Percentiles rank a stretch among this genome's conserved stretches.
Conservation (phyloP, 2,329 filamentous ascomycete species). For the Lecanicillium sp. region DNA sequence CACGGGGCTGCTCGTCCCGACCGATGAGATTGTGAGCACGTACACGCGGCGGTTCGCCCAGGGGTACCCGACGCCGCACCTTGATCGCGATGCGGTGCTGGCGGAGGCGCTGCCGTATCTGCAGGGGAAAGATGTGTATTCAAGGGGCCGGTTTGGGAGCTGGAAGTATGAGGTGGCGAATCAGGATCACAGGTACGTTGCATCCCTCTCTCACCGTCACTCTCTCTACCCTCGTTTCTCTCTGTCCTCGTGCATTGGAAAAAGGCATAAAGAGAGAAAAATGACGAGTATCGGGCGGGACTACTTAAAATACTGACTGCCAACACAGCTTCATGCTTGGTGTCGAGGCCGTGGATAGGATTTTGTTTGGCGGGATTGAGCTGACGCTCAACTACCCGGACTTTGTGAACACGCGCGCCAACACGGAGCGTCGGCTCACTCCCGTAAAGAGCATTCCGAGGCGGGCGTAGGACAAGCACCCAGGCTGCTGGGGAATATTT, state of each 20-base stretch:
- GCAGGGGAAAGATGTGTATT: constrained; percentile 77
- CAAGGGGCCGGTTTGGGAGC: constrained; percentile 83
- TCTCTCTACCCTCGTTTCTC: no score
- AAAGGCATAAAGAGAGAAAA: no score
- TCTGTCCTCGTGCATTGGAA: no score
- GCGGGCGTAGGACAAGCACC: no score
- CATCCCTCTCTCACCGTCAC: not conserved
- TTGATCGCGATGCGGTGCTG: constrained; percentile 84
- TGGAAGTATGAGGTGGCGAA: constrained; percentile 73
- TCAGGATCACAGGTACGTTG: constrained; percentile 16
- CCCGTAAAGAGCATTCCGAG: no score
- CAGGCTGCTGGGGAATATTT: no score
- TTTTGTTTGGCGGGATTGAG: constrained; percentile 82
- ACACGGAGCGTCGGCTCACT: constrained; percentile 30
- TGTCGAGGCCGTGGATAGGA: constrained; percentile 89
- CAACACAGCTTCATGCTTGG: constrained; percentile 67
- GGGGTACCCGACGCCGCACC: constrained; percentile 82
- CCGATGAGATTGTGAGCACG: constrained; percentile 85
- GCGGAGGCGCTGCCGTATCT: constrained; percentile 80
- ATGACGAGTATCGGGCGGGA: no score
- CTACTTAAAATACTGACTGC: not conserved
- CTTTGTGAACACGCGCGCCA: constrained; percentile 77
- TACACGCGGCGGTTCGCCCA: constrained; percentile 93
- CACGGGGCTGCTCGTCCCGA: constrained; percentile 79
- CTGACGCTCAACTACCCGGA: constrained; percentile 93